Conservation (phyloP, 139 green algal species). For the Closterium sp. region DNA sequence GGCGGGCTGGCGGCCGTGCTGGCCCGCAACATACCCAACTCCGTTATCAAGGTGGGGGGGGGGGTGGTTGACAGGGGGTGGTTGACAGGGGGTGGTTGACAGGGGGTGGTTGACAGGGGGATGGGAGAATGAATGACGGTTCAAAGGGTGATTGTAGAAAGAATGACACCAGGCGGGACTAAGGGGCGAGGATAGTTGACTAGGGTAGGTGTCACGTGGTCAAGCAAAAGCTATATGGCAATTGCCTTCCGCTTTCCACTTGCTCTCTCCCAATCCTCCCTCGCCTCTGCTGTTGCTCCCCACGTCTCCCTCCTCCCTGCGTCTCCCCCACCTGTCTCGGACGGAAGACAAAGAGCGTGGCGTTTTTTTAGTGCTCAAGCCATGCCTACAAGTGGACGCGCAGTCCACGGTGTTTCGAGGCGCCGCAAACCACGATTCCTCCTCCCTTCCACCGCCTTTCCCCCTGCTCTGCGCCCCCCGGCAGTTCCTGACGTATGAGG, state of each 20-base stretch:
- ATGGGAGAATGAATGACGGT: no score
- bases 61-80: neutral
- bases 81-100: neutral
- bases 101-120: neutral
- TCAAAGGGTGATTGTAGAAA: no score
- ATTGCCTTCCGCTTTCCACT: neutral
- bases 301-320: neutral
- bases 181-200: no score
- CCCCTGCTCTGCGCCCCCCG: neutral
- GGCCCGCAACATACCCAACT: constrained; percentile 55
- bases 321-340: no score
- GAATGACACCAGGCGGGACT: no score
- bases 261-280: neutral
- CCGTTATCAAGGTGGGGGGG: constrained; percentile 52
- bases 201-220: no score
- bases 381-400: no score
- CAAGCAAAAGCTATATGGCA: neutral
- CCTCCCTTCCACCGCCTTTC: no score
- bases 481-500: constrained; percentile 46
- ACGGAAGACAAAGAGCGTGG: no score
- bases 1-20: constrained; percentile 57
- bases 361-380: no score
- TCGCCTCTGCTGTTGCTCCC: neutral
- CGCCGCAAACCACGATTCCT: no score
- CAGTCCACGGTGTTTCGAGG: no score